Conservation (phyloP, 768 basidiomycete genomes). For the Tylopilus plumbeoviolaceoides region DNA sequence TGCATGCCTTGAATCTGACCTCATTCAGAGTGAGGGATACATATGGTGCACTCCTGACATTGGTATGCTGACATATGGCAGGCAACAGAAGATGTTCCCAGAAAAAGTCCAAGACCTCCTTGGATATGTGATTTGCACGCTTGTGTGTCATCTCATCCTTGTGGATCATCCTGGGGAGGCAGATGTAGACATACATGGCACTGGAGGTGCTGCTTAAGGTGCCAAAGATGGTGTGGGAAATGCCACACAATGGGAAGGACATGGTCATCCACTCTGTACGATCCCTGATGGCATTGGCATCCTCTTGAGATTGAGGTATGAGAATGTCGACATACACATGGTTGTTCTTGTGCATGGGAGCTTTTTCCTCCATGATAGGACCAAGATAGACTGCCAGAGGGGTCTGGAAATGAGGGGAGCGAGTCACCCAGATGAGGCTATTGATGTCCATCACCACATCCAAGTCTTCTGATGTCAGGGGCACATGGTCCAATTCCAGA, state of each 20-base stretch:
- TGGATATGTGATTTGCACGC: not conserved
- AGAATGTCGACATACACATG: slow-evolving; percentile 16
- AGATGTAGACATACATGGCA: slow-evolving; percentile 1
- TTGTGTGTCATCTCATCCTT: not conserved
- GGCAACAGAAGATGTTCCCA: slow-evolving; percentile 9
- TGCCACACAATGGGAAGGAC: not conserved
- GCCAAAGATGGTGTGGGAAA: slow-evolving; percentile 6
- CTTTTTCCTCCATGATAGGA: not conserved
- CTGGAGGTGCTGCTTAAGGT: not conserved
- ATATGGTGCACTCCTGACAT: not conserved
- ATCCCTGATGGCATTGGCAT: not conserved
- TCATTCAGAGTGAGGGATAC: slow-evolving; percentile 2
- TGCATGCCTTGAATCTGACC: slow-evolving; percentile 4
- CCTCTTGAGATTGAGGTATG: slow-evolving; percentile 10
- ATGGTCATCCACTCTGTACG: slow-evolving; percentile 11
- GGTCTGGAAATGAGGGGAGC: not conserved
- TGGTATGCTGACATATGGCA: not conserved
- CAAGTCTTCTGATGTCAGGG: not conserved
- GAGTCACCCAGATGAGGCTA: slow-evolving; percentile 19
- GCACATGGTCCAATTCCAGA: not conserved
- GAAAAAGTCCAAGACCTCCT: slow-evolving; percentile 8
- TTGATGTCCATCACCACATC: slow-evolving; percentile 8
- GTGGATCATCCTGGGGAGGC: slow-evolving; percentile 15
- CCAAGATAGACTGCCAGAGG: not conserved
- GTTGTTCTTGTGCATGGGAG: slow-evolving; percentile 15